These are phyloP conservation scores for Smittium culicis DNA, from an alignment of 371 early-diverging fungal genomes.

Conservation along the genomic window DNA sequence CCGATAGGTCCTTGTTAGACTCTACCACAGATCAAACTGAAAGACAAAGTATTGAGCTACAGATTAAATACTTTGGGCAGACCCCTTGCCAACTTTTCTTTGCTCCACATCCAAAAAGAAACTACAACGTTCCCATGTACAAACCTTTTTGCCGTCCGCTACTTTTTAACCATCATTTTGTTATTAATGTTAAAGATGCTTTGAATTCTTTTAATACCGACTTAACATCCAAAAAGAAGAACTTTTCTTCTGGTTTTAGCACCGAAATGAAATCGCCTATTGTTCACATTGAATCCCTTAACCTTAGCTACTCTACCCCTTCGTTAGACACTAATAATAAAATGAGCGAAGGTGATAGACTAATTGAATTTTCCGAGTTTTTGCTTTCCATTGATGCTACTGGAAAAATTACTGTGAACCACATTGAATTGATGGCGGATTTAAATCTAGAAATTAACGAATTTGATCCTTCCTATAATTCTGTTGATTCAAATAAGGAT, in stretches of 20 bases:
- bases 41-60: conserved; percentile 76
- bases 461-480: no score
- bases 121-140: not conserved
- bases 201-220: no score
- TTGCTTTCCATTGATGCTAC: not conserved
- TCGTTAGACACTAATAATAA: no score
- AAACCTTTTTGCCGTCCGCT: not conserved
- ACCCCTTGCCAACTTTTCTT: conserved; percentile 75
- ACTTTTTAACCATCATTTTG: not conserved
- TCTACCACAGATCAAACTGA: conserved; percentile 75
- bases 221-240: no score
- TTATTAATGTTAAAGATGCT: not conserved
- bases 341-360: no score
- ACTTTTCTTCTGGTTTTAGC: no score
- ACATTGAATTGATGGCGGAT: not conserved
- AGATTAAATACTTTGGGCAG: conserved; percentile 92
- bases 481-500: no score
- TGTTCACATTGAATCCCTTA: no score
- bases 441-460: not conserved
- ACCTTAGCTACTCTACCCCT: no score
- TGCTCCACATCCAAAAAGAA: conserved; percentile 48
- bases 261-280: no score
- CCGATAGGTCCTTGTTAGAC: conserved; percentile 72
- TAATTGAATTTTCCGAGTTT: not conserved
- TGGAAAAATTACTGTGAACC: not conserved